Evolutionary conservation across 805 yeast species (phyloP).

Genomic region (Monosporozyma servazzii): DNA sequence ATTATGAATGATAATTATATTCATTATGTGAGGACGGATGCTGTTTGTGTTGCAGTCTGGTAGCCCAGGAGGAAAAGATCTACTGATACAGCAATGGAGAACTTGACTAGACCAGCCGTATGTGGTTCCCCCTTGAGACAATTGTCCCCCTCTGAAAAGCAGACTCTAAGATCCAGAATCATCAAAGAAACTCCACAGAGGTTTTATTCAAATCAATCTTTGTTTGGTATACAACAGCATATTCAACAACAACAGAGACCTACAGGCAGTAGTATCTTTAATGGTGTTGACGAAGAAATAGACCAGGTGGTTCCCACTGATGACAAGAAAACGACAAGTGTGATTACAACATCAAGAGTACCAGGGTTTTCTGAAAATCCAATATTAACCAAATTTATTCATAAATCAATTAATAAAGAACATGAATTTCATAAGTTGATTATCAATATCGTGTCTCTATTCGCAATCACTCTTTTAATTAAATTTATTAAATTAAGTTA

Average conservation of each 20-base stretch:
- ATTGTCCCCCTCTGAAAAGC: neutral
- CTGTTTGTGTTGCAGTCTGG: no score
- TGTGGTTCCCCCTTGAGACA: neutral
- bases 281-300: neutral
- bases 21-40: no score
- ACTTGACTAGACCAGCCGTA: neutral
- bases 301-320: conserved; percentile 1
- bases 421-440: conserved; percentile 30
- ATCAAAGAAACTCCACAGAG: conserved; percentile 22
- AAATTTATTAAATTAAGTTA: conserved; percentile 12
- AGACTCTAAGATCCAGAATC: conserved; percentile 10
- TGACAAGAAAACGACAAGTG: neutral
- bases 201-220: conserved; percentile 17
- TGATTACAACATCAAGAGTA: neutral
- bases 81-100: neutral
- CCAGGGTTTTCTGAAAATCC: conserved; percentile 26
- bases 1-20: no score
- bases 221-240: neutral
- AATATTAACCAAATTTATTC: conserved; percentile 22
- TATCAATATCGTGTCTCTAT: conserved; percentile 26
- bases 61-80: no score
- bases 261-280: no score
- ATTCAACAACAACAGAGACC: neutral
- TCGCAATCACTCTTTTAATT: conserved; percentile 23
- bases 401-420: conserved; percentile 35